Evolutionary conservation across 768 basidiomycete species (phyloP).

Genomic region (Chalciporus pseudorubinellus): DNA sequence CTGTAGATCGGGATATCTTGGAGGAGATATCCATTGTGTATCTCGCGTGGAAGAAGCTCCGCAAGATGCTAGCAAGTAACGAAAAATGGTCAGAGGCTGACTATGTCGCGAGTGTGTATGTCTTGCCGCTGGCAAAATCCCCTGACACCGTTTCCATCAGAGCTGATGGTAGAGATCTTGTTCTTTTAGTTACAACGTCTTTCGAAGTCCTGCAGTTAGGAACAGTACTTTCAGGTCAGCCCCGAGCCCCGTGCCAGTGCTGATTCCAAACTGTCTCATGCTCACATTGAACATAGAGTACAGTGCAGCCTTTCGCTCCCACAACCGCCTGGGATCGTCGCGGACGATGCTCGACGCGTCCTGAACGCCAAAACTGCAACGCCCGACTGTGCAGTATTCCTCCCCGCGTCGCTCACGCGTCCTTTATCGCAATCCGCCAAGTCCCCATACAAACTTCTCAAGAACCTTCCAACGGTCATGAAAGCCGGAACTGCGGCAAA

Average conservation of each 20-base stretch:
- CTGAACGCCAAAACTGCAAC: constrained; percentile 45
- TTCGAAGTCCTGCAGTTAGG: constrained; percentile 45
- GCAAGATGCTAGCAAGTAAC: constrained; percentile 41
- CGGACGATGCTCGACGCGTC: constrained; percentile 35
- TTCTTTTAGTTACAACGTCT: constrained; percentile 42
- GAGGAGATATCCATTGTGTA: constrained; percentile 42
- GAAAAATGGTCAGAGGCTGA: constrained; percentile 56
- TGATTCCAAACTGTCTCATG: not conserved
- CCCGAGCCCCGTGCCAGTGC: too few species aligned
- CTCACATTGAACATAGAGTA: constrained; percentile 33
- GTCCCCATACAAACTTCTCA: constrained; percentile 49
- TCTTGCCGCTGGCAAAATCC: not conserved
- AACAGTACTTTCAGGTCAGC: constrained; percentile 43
- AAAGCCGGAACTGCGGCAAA: constrained; percentile 38
- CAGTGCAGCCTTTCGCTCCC: constrained; percentile 50
- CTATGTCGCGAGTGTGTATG: constrained; percentile 54
- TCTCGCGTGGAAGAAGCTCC: constrained; percentile 44
- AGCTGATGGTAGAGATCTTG: not conserved
- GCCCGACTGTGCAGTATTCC: constrained; percentile 50
- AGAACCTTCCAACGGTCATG: constrained; percentile 36
- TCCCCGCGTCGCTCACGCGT: constrained; percentile 39
- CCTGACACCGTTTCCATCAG: not conserved
- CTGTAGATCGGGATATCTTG: constrained; percentile 26
- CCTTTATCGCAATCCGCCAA: constrained; percentile 42
- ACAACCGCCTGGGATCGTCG: constrained; percentile 35